phyloP scores from a whole-genome alignment of 768 basidiomycete species.

The Boletus eberwhitei region DNA sequence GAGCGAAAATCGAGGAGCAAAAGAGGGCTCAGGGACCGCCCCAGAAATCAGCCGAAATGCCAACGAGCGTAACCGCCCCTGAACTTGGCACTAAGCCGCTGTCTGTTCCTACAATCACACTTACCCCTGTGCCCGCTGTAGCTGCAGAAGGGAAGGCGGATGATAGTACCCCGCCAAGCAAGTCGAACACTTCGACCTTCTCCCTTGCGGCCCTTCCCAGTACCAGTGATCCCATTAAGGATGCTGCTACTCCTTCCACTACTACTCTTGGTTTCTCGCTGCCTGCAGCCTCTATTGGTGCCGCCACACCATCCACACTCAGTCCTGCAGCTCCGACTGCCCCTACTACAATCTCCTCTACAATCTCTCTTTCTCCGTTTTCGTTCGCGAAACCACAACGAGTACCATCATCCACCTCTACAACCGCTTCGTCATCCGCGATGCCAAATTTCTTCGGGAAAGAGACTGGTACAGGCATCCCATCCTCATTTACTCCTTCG shows the following conservation, averaged over 20 bases:
- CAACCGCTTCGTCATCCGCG: conserved; percentile 4
- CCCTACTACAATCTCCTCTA: conserved; percentile 12
- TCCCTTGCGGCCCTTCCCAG: conserved; percentile 10
- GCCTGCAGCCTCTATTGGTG: conserved; percentile 25
- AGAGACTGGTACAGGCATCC: conserved; percentile 11
- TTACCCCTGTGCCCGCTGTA: conserved; percentile 22
- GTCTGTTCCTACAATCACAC: conserved; percentile 27
- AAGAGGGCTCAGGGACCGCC: conserved; percentile 38
- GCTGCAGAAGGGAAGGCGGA: conserved; percentile 5
- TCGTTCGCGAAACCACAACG: conserved; percentile 18
- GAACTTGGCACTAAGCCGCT: conserved; percentile 19
- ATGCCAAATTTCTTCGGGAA: conserved; percentile 34
- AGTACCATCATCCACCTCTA: conserved; percentile 2
- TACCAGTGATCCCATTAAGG: conserved; percentile 9
- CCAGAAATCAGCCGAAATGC: conserved; percentile 34
- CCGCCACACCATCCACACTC: conserved; percentile 15
- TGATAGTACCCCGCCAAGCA: conserved; percentile 9
- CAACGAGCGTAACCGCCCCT: conserved; percentile 24
- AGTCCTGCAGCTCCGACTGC: conserved; percentile 4
- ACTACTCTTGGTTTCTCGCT: conserved; percentile 22
- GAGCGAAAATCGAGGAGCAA: conserved; percentile 48
- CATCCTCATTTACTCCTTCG: conserved; percentile 4
- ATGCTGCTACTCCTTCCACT: neutral
- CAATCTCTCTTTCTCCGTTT: conserved; percentile 8
- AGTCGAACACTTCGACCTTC: conserved; percentile 13